Evolutionary conservation across 352 stramenopile genomes (phyloP), one percentile per base, ranked within the genome.

Genomic region (Phytophthora melonis): DNA sequence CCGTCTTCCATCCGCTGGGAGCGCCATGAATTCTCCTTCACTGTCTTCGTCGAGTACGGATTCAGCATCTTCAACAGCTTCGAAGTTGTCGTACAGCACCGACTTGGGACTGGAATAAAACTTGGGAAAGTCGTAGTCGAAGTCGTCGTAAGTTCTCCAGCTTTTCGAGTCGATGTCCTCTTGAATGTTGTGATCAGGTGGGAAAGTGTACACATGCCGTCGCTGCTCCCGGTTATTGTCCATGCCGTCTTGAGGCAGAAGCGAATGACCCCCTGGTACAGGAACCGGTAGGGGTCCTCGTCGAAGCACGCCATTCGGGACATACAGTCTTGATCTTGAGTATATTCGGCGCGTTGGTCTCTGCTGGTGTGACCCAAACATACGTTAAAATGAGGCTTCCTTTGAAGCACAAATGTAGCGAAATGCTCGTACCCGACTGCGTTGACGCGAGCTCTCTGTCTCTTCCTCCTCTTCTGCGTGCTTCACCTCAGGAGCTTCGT

Each of bases 401-500:
- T 10, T 34, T 2, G 7, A 34, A 0, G 5, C 16, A 45, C 5
- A 14, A 45, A n/a, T 13, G 16, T 45, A 45, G 39, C 39, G 7
- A 45, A 45, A n/a, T 7, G 39, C 36, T 30, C 58, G 13, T 68
- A 79, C 72, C 67, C 62, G 63, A 45, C 36, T 76, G 34, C 75
- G 75, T 57, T 82, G 75, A 27, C 75, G 71, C 11, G 64, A 67
- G 23, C 61, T 69, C 9, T 82, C 75, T 11, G 58, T 36, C 16
- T 87, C 80, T 11, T 82, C 80, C 52, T 84, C 77, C 47, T 87
- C 80, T 6, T 74, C 23, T 13, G 53, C 59, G 4, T 16, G 36
- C 39, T 75, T 71, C 10, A 32, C 67, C 32, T 69, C 62, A 18
- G 72, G 57, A 45, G 50, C 47, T 49, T 72, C 41, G 19, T 50